Base-by-base conservation (phyloP, 2,329 filamentous ascomycete genomes). In the Colletotrichum sp. region DNA sequence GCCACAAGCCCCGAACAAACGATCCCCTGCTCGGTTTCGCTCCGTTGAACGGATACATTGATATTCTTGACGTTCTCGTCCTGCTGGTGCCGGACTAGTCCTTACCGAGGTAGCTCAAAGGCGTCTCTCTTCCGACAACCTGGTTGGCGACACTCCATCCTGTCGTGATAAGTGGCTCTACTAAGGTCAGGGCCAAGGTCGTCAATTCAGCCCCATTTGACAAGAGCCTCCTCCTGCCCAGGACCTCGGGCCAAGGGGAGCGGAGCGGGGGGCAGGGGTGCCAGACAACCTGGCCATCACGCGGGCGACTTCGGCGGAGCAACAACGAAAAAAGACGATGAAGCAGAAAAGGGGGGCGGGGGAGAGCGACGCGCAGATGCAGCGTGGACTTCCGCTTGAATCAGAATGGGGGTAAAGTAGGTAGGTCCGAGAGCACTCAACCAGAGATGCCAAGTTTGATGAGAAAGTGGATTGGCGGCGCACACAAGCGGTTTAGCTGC, bases 371-470 rank as follows among this genome's bases (percentile, higher is more conserved):
- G 59, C n/a, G 66, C 59, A 59, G 65, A 63, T 43, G 48, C 52
- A 65, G 34, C 34, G 34, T 36, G 34, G 7, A 43, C 34, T 28
- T 43, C 34, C 36, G 48, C 24, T 43, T 48, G 30, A 34, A 32
- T 28, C 59, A 68, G 64, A 36, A 36, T 36, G 34, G 34, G 34
- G 34, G 34, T 36, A 36, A 36, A 36, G 34, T 16, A 36, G 36
- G 36, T 43, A 43, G 69, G 64, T 69, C 65, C 59, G 64, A 73
- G 70, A 64, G 64, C 59, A 75, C 70, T 65, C 63, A 68, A 64
- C 48, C 57, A 75, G 70, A 73, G 57, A 75, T 57, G 3, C 26
- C 70, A 57, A 64, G 43, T 75, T 75, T 73, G 65, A 75, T 73
- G 73, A 75, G 73, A 32, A 13, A 59, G 70, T 75, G 70, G 73